These are phyloP conservation scores for Scutellaria barbata DNA, from an alignment of 257 asterid genomes.

Conservation along the genomic window DNA sequence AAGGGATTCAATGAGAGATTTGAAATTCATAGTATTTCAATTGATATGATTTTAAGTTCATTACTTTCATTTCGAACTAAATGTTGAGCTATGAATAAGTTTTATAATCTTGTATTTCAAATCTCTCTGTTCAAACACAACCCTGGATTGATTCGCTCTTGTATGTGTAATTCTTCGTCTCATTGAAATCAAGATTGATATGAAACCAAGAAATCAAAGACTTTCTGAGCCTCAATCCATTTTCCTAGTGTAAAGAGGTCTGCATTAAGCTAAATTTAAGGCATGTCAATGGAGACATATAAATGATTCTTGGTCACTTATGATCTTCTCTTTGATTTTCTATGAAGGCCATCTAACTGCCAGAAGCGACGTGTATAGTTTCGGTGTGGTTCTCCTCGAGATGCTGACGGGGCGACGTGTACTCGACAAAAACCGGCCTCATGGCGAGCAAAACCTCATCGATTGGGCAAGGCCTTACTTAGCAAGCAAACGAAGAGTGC, in stretches of 20 bases:
- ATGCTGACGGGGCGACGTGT: conserved; percentile 67
- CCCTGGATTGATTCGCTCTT: not conserved
- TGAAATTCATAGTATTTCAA: too few species aligned
- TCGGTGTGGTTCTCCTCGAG: conserved; percentile 78
- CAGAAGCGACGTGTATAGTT: conserved; percentile 72
- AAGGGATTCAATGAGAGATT: too few species aligned
- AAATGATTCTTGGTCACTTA: not conserved
- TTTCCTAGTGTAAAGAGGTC: conserved; percentile 26
- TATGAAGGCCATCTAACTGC: conserved; percentile 70
- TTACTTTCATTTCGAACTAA: too few species aligned
- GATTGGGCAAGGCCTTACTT: conserved; percentile 74
- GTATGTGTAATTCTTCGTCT: not conserved
- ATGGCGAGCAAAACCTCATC: conserved; percentile 68
- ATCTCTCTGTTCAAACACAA: too few species aligned
- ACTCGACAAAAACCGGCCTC: conserved; percentile 68
- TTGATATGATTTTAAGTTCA: too few species aligned
- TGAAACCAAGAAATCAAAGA: too few species aligned
- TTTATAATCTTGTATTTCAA: too few species aligned
- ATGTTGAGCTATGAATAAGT: too few species aligned
- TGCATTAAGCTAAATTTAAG: not conserved
- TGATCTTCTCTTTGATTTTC: conserved; percentile 30
- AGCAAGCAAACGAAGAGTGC: conserved; percentile 57
- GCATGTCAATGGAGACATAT: not conserved
- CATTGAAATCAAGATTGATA: too few species aligned
- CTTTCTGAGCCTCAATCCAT: conserved; percentile 5